A percentile compares a stretch with the other conserved stretches of the same genome.
Evolutionary conservation across 2,329 filamentous ascomycete species (phyloP).

Genomic region (Colletotrichum sp.): DNA sequence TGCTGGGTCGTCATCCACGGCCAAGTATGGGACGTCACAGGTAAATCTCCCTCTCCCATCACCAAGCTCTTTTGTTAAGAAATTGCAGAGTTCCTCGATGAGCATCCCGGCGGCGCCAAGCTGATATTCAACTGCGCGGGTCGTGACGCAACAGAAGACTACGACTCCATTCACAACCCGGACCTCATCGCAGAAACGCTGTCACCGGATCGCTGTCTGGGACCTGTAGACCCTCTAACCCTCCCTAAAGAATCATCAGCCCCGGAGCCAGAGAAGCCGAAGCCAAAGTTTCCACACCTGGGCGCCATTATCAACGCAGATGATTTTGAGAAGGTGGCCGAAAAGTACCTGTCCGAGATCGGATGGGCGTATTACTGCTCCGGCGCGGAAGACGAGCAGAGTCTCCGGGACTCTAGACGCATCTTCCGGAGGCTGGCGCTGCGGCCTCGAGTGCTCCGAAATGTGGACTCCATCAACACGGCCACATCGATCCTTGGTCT

Average conservation of each 20-base stretch:
- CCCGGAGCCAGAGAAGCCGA: neutral
- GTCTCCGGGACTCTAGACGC: conserved; percentile 74
- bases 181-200: conserved; percentile 34
- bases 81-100: conserved; percentile 32
- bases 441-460: conserved; percentile 80
- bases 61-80: neutral
- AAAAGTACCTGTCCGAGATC: conserved; percentile 27
- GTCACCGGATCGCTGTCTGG: conserved; percentile 27
- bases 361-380: conserved; percentile 77
- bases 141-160: conserved; percentile 37
- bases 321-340: conserved; percentile 41
- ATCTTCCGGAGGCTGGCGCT: conserved; percentile 75
- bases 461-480: conserved; percentile 69
- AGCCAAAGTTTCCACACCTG: conserved; percentile 28
- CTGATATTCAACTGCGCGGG: conserved; percentile 38
- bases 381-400: conserved; percentile 75
- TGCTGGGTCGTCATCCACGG: conserved; percentile 26
- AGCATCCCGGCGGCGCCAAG: conserved; percentile 36
- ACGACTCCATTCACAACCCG: conserved; percentile 36
- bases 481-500: conserved; percentile 59
- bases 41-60: neutral
- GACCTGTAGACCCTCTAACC: conserved; percentile 25
- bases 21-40: conserved; percentile 25
- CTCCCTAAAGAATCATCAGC: neutral
- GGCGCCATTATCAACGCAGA: conserved; percentile 36